Evolutionary conservation across 2,329 filamentous ascomycete genomes (phyloP).

Genomic region (Fulvia fulva): DNA sequence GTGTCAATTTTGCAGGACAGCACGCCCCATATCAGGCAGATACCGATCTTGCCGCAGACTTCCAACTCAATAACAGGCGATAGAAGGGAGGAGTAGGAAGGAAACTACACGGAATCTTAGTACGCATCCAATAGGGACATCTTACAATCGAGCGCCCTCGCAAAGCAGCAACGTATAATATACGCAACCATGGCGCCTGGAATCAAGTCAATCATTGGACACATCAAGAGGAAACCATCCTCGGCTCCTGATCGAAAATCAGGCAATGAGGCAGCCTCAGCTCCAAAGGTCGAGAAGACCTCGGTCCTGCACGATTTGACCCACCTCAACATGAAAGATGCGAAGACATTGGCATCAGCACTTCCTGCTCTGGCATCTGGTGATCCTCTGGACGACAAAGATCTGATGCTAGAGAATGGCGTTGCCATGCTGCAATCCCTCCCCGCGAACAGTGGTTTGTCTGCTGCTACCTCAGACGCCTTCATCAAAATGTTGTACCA

Average conservation of each 20-base stretch:
- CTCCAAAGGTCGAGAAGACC: conserved; percentile 35
- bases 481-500: conserved; percentile 54
- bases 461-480: conserved; percentile 45
- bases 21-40: no score
- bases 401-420: conserved; percentile 48
- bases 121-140: neutral
- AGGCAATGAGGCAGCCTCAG: conserved; percentile 35
- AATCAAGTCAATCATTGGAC: conserved; percentile 42
- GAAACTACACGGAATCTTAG: no score
- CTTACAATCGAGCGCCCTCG: neutral
- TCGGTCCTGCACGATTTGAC: conserved; percentile 39
- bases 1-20: no score
- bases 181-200: conserved; percentile 20
- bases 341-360: conserved; percentile 38
- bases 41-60: no score
- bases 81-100: no score
- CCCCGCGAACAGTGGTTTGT: conserved; percentile 49
- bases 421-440: conserved; percentile 51
- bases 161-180: neutral
- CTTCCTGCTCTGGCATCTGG: conserved; percentile 43
- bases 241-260: conserved; percentile 47
- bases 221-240: conserved; percentile 46
- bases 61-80: no score
- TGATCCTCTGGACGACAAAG: conserved; percentile 47
- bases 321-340: conserved; percentile 39